Base-by-base conservation (phyloP, 345 rosid species). In the Erodium maritimum region DNA sequence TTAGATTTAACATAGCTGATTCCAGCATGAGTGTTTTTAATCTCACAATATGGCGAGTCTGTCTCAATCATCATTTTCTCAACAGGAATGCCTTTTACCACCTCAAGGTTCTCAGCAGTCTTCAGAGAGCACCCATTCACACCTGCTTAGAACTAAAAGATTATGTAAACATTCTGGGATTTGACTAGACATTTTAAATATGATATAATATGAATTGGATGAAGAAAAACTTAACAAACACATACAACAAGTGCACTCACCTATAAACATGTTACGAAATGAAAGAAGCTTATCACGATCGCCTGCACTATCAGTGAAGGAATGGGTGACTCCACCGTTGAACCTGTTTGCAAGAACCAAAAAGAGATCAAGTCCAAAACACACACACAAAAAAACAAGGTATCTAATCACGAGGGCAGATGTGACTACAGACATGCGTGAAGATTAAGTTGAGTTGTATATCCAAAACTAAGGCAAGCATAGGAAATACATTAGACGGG, bases 21-120 rank as follows among this genome's bases (percentile, higher is more conserved):
- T 25, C 97, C 91, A 6, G 96, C 95, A 57, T 89, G 91, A 52
- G 96, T 82, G 73, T 70, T 93, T 64, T 76, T 93, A 25, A 93
- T 82, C 23, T 93, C 97, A 58, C 96, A 93, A 56, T 93, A 89
- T n/a, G 99, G 99, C 65, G 99, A 89, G 73, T 93, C 99, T 4
- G 96, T 93, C 73, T 93, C 97, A 17, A 89, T 87, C 97, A 89
- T 93, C 95, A 87, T 87, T 72, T 85, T 85, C 69, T 83, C 97
- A 60, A 80, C 62, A 3, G 96, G 96, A 60, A 93, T 75, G 16
- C 74, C 83, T 62, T 65, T 83, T 62, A 87, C 78, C 53, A 89
- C 95, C 45, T 82, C 83, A 76, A 93, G 79, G 76, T 90, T 87
- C 72, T 93, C 97, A 37, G 75, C 68, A 45, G 82, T 82, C 74